phyloP scores from a whole-genome alignment of 257 asterid species.

The Thymus quinquecostatus region DNA sequence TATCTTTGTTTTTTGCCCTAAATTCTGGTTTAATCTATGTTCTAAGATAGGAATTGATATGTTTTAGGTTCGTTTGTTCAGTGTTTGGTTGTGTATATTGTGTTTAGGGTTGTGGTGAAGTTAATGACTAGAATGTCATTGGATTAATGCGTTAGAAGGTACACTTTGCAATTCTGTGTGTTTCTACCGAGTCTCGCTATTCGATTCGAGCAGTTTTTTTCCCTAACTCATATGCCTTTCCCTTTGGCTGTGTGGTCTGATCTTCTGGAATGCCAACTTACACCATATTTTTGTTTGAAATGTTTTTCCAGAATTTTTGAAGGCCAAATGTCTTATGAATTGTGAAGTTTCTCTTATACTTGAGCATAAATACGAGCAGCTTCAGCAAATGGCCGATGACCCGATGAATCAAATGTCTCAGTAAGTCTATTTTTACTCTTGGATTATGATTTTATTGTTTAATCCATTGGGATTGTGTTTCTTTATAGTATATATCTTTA shows the following conservation, averaged over 20 bases:
- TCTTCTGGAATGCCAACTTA: slow-evolving; percentile 18
- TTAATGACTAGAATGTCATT: background rate
- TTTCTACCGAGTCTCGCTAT: background rate
- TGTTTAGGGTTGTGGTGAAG: background rate
- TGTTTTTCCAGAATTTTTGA: slow-evolving; percentile 64
- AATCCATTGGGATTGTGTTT: background rate
- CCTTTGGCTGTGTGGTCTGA: background rate
- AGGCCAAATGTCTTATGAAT: slow-evolving; percentile 94
- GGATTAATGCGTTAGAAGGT: slow-evolving; percentile 3
- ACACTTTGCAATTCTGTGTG: background rate
- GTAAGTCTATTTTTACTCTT: slow-evolving; percentile 44
- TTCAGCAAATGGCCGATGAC: slow-evolving; percentile 93
- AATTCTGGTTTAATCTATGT: background rate
- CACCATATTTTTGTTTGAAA: background rate
- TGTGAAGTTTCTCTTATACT: slow-evolving; percentile 95
- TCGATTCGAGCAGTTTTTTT: background rate
- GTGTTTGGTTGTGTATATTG: slow-evolving; percentile 7
- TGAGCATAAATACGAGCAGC: slow-evolving; percentile 90
- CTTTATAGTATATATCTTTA: background rate
- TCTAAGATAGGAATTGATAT: background rate
- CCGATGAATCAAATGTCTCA: slow-evolving; percentile 91
- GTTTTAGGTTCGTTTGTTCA: background rate
- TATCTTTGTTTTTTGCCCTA: background rate
- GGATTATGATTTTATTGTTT: background rate
- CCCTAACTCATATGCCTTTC: background rate